A percentile compares a stretch with the other conserved stretches of the same genome.
Conservation (phyloP, 23 red algal genomes). For the Gracilaria gracilis region DNA sequence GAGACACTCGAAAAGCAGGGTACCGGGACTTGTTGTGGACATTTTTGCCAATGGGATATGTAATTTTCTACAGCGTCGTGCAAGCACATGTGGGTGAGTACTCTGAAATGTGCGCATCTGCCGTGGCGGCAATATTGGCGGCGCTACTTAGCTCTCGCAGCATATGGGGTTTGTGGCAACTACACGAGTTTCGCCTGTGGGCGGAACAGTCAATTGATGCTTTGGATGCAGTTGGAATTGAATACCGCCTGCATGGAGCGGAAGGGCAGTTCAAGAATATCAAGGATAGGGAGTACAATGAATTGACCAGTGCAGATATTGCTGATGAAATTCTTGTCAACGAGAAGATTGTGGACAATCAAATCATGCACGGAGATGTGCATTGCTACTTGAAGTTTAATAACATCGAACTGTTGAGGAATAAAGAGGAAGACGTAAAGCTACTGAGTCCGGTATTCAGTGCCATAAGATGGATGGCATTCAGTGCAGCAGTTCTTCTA, state of each 20-base stretch:
- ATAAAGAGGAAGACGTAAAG: background rate
- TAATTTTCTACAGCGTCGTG: slow-evolving; percentile 19
- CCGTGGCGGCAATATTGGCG: slow-evolving; percentile 10
- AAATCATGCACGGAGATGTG: slow-evolving; percentile 22
- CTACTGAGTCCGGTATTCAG: background rate
- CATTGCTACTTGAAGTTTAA: slow-evolving; percentile 35
- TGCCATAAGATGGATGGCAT: background rate
- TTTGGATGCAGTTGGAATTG: background rate
- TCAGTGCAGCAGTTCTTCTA: background rate
- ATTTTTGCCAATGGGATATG: background rate
- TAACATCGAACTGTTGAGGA: background rate
- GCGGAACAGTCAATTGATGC: background rate
- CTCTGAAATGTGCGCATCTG: slow-evolving; percentile 1
- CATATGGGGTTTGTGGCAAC: slow-evolving; percentile 31
- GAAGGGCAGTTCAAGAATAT: background rate
- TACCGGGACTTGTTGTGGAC: slow-evolving; percentile 10
- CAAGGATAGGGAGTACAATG: background rate
- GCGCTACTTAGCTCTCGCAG: background rate
- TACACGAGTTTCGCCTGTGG: slow-evolving; percentile 8
- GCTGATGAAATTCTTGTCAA: slow-evolving; percentile 16
- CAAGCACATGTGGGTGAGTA: background rate
- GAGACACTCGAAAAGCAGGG: background rate
- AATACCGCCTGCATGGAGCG: background rate
- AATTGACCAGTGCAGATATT: background rate
- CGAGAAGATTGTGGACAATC: slow-evolving; percentile 33